These are phyloP conservation scores for Penicillium silybi DNA, from an alignment of 495 filamentous ascomycete genomes.

Conservation along the genomic window DNA sequence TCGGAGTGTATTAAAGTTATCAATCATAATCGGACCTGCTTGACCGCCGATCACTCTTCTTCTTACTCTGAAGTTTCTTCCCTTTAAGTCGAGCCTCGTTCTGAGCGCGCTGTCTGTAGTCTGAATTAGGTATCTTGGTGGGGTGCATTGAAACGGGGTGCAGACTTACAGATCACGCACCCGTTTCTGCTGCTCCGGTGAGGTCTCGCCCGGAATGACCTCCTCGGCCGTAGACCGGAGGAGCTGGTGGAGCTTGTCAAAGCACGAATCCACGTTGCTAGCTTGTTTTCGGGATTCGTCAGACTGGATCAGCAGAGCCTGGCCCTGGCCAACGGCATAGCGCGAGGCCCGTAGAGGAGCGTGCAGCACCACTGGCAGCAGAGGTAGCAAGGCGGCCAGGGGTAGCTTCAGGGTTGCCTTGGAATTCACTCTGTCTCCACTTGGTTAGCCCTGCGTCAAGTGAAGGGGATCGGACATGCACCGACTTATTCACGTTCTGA, in stretches of 20 bases:
- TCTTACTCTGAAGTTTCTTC: slow-evolving; percentile 76
- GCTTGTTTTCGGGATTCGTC: slow-evolving; percentile 62
- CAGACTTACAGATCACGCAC: slow-evolving; percentile 61
- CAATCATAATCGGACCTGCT: slow-evolving; percentile 40
- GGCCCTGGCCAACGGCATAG: slow-evolving; percentile 62
- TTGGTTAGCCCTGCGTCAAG: slow-evolving; percentile 8
- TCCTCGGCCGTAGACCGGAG: slow-evolving; percentile 50
- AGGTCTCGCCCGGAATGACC: slow-evolving; percentile 62
- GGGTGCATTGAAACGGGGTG: not conserved
- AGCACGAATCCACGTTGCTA: slow-evolving; percentile 63
- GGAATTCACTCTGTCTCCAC: slow-evolving; percentile 68
- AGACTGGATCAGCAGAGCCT: slow-evolving; percentile 64
- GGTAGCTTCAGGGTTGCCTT: slow-evolving; percentile 78
- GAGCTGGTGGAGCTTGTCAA: slow-evolving; percentile 55
- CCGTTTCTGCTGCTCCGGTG: slow-evolving; percentile 52
- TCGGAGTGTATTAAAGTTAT: slow-evolving; percentile 9
- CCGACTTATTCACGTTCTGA: slow-evolving; percentile 96
- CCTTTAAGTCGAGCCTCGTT: slow-evolving; percentile 63
- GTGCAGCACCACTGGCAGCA: slow-evolving; percentile 69
- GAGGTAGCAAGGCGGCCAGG: slow-evolving; percentile 50
- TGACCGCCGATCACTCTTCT: slow-evolving; percentile 69
- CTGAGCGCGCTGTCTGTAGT: slow-evolving; percentile 62
- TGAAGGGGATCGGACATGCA: slow-evolving; percentile 20
- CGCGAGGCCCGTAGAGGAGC: slow-evolving; percentile 57
- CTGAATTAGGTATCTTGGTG: not conserved